Evolutionary conservation across 2,329 filamentous ascomycete species (phyloP), one percentile per base, ranked within the genome.

Genomic region (Scedosporium minutisporum): DNA sequence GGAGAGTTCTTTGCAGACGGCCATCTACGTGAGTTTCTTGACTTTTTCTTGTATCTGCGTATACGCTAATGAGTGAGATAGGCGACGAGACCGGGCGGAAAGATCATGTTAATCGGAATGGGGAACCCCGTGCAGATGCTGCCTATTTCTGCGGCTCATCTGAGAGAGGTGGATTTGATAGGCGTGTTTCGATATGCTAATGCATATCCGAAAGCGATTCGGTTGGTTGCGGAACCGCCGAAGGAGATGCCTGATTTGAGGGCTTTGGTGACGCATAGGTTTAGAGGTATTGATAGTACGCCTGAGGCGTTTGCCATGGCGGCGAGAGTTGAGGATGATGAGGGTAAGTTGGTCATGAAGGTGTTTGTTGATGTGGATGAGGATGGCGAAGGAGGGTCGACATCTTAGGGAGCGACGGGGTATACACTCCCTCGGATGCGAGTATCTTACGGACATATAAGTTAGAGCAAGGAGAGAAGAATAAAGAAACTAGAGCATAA

Each of bases 151-250:
- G 85, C 85, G 3, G 87, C 88, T 3, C 83, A 87, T 6, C 78
- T 88, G 4, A 82, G 87, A 60, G 88, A 91, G 71, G 83, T 90
- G 62, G 87, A 90, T 69, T 80, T 90, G n/a, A 72, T 88, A 21
- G 87, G 87, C 27, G 85, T 88, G 48, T 90, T 89, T 74, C 80
- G 87, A 63, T 90, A 90, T 68, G 86, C 86, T n/a, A 87, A 91
- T 75, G 89, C 88, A 0, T 93, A 93, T 71, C 80, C 82, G 7
- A 71, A 73, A 38, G 81, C 78, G 62, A 82, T 85, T 63, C 71
- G 79, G 63, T 73, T 85, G 60, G 71, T 85, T 25, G 70, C 82
- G 70, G 71, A 81, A 72, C 73, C 71, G 29, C 76, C 80, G 21
- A 14, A 27, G 44, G n/a, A 78, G 12, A 78, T 89, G 65, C 88